Conservation (phyloP, 2,329 filamentous ascomycete genomes). For the Ophiostoma triangulosporum region DNA sequence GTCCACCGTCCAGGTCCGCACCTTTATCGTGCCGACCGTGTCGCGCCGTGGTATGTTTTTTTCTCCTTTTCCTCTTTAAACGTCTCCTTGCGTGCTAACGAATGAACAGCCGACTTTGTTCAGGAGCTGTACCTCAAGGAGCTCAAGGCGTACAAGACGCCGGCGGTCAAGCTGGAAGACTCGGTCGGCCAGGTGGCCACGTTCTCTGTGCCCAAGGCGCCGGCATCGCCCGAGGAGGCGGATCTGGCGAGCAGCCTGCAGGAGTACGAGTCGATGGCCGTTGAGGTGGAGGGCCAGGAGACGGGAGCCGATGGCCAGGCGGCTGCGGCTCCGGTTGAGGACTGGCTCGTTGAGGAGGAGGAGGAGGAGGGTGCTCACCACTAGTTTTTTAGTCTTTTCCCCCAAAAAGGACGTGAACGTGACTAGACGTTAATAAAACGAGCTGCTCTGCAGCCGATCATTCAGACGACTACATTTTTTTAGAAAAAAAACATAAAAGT, state of each 20-base stretch:
- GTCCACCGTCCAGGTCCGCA: constrained; percentile 22
- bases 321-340: constrained; percentile 42
- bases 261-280: constrained; percentile 85
- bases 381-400: constrained; percentile 20
- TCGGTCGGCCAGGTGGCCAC: constrained; percentile 82
- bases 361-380: constrained; percentile 34
- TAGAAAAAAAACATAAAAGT: no score
- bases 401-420: neutral
- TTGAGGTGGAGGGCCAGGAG: constrained; percentile 86
- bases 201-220: constrained; percentile 68
- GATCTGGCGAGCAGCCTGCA: constrained; percentile 85
- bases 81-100: constrained; percentile 12
- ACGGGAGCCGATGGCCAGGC: constrained; percentile 44
- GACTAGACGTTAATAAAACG: neutral
- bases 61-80: neutral
- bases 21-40: constrained; percentile 47
- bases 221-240: constrained; percentile 81
- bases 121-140: constrained; percentile 97
- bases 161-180: constrained; percentile 71
- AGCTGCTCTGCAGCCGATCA: neutral
- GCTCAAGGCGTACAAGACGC: constrained; percentile 87
- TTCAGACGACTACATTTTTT: no score
- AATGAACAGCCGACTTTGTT: constrained; percentile 73
- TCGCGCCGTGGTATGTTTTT: constrained; percentile 44
- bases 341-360: constrained; percentile 78